Evolutionary conservation across 2,329 filamentous ascomycete species (phyloP), one percentile per base, ranked within the genome.

Genomic region (Microcera coccophila): DNA sequence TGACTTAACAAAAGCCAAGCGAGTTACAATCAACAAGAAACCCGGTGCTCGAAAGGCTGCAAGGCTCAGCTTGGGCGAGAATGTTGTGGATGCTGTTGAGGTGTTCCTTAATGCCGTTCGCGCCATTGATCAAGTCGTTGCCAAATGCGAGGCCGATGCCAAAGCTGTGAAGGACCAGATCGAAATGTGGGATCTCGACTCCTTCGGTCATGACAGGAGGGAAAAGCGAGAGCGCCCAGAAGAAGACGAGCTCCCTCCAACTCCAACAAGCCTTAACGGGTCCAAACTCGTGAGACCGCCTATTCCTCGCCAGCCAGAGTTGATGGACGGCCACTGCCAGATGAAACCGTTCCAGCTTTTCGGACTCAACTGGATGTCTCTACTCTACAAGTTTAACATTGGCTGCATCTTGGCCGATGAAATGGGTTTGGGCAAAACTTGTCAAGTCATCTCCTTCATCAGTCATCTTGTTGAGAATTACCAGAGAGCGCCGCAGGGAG

Each of bases 351-450:
- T 96, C 59, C 93, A 98, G 62, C 70, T 97, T 16, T 89, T 95
- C 21, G 93, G 93, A 4, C 76, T 98, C 39, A 97, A 97, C 61
- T 98, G 93, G 93, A 78, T 98, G 59, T 82, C 84, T 42, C 69
- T 97, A 35, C 75, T 98, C 12, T 95, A 89, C 68, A 76, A 83
- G 39, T 82, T 87, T 44, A 76, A 82, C 20, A 78, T 94, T 39
- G 91, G 88, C 35, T 91, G 90, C 49, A 97, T 98, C 43, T 73
- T 98, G 15, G 93, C 93, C 2, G 93, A 98, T 62, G 93, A 98
- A 62, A 98, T 98, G 93, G 93, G 87, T 39, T 72, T 91, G 31
- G 93, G 93, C 35, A 98, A 98, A 73, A 98, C 93, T 1, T 96
- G 90, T 57, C 91, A 98, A 60, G 89, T 97, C 48, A 95, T 98